Base-by-base conservation (phyloP, 1,284 basidiomycete species). In the Laetiporus sulphureus region DNA sequence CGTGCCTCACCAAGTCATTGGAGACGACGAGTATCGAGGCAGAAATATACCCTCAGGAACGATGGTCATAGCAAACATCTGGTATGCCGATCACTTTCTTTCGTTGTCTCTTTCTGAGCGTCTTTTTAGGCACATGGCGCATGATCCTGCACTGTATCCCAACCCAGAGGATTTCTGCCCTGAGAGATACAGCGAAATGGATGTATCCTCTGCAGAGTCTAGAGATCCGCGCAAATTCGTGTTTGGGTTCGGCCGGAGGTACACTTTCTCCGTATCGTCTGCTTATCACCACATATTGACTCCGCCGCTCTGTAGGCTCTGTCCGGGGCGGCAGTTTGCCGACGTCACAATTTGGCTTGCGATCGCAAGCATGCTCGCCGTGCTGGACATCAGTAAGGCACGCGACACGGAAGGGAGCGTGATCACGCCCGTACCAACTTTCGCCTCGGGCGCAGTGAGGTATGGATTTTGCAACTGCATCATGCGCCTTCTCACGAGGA, bases 141-240 rank as follows among this genome's bases (percentile, higher is more conserved):
- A 54, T 32, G 51, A 59, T 37, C 40, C 48, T 15, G 41, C 33
- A 15, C 24, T 46, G 6, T 58, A 57, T 37, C 32, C 43, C 13
- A 40, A 52, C 31, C 55, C 59, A 25, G 32, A 47, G 22, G 32
- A 21, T n/a, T 61, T 59, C 39, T 38, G 47, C n/a, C 55, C 55
- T 5, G 48, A 51, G 8, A 27, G 33, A 2, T 36, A 32, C 45
- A n/a, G 54, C 7, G 10, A 25, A 3, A 36, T 27, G 16, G 19
- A 22, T 15, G 15, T 35, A 12, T n/a, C 7, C 4, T 25, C 13
- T n/a, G 22, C 2, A 10, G 19, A 15, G 3, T 7, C 13, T 5
- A 6, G 15, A 4, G 25, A 36, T 32, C 32, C 36, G 11, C 20
- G 16, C 6, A 31, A 13, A 4, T 29, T 29, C 19, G 38, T 37